Evolutionary conservation across 768 basidiomycete genomes (phyloP).

Genomic region (Leucogyrophana mollusca): DNA sequence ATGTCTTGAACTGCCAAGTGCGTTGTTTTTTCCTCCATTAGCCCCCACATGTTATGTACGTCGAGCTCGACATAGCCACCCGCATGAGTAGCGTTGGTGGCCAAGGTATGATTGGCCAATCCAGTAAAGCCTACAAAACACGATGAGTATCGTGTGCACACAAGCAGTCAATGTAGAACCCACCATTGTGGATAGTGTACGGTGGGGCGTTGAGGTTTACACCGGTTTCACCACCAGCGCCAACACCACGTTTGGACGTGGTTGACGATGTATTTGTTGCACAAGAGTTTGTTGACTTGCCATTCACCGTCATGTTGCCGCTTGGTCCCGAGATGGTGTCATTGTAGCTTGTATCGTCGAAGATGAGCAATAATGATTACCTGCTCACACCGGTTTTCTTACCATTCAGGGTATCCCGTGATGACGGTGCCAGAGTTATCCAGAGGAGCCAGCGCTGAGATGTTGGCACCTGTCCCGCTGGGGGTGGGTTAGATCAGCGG

Average conservation of each 20-base stretch:
- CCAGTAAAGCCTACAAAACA: constrained; percentile 49
- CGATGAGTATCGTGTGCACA: no score
- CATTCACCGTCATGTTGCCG: constrained; percentile 66
- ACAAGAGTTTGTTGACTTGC: constrained; percentile 45
- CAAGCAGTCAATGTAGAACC: no score
- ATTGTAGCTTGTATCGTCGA: constrained; percentile 45
- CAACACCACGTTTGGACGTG: constrained; percentile 40
- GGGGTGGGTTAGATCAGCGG: not conserved
- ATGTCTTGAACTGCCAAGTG: constrained; percentile 51
- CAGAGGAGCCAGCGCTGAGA: constrained; percentile 51
- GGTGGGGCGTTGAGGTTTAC: constrained; percentile 54
- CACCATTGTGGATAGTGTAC: constrained; percentile 66
- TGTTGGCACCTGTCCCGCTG: constrained; percentile 52
- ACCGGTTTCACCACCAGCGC: constrained; percentile 42
- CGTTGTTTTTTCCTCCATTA: constrained; percentile 64
- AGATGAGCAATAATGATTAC: not conserved
- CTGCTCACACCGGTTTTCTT: no score
- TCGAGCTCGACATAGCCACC: constrained; percentile 57
- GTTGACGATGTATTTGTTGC: constrained; percentile 18
- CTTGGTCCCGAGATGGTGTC: constrained; percentile 53
- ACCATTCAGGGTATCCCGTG: constrained; percentile 66
- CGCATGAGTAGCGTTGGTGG: constrained; percentile 64
- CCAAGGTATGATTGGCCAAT: constrained; percentile 51
- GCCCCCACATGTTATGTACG: constrained; percentile 60
- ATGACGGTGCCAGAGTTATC: constrained; percentile 58